Conservation (phyloP, 805 yeast species). For the Candida hispaniensis region DNA sequence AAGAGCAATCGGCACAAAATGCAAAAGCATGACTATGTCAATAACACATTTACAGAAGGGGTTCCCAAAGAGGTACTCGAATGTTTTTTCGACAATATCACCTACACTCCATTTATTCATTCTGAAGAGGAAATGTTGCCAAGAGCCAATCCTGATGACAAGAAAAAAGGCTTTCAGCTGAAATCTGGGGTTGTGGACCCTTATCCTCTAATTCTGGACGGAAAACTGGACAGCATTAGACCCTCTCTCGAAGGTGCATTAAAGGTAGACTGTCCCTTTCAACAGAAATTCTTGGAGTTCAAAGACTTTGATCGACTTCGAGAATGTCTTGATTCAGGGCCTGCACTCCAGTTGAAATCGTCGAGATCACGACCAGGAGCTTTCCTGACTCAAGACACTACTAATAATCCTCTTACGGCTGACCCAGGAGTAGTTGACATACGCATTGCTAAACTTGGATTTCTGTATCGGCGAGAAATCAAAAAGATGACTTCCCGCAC, state of each 20-base stretch:
- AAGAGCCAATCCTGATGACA: conserved; percentile 8
- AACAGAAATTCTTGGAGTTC: conserved; percentile 21
- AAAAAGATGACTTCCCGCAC: conserved; percentile 27
- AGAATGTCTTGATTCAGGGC: conserved; percentile 25
- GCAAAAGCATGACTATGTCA: conserved; percentile 51
- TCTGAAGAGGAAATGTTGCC: conserved; percentile 32
- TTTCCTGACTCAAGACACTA: conserved; percentile 22
- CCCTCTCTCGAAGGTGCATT: conserved; percentile 26
- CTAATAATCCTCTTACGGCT: conserved; percentile 23
- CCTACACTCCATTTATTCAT: conserved; percentile 45
- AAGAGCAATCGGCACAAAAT: conserved; percentile 56
- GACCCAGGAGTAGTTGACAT: conserved; percentile 32
- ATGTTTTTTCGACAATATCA: conserved; percentile 59
- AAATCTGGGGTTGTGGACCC: conserved; percentile 29
- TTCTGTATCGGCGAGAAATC: conserved; percentile 29
- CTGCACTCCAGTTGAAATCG: conserved; percentile 30
- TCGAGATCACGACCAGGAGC: conserved; percentile 32
- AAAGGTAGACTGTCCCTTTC: conserved; percentile 25
- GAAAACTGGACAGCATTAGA: conserved; percentile 28
- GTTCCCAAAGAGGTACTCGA: conserved; percentile 31
- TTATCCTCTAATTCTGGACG: conserved; percentile 30
- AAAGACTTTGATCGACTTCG: conserved; percentile 24
- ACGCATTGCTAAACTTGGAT: conserved; percentile 32
- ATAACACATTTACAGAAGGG: conserved; percentile 32
- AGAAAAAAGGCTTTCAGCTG: conserved; percentile 9